Evolutionary conservation across 2,329 filamentous ascomycete genomes (phyloP).

Genomic region (Ceratocystis variospora): DNA sequence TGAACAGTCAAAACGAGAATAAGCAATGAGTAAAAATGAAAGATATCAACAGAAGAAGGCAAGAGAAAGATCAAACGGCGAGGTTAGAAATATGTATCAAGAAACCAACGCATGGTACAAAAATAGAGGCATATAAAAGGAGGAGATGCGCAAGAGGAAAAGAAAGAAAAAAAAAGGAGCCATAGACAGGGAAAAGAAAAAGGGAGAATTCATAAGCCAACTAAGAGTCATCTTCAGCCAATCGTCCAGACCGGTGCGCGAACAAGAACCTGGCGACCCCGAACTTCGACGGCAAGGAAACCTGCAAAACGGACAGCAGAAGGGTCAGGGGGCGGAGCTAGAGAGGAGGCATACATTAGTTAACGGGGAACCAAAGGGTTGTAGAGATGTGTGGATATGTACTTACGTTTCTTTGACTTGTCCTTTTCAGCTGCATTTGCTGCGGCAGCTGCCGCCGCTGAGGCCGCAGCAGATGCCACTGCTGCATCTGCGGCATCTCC

Average conservation of each 20-base stretch:
- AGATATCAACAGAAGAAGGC: neutral
- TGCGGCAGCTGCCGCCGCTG: conserved; percentile 22
- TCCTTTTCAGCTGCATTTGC: conserved; percentile 32
- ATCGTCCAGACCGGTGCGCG: conserved; percentile 63
- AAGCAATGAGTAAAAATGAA: conserved; percentile 15
- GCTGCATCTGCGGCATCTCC: neutral
- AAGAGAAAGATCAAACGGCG: neutral
- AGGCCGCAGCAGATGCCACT: neutral
- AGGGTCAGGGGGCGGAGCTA: conserved; percentile 29
- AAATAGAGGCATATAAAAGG: conserved; percentile 19
- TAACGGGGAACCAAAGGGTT: neutral
- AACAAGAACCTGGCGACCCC: conserved; percentile 58
- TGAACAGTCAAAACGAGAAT: conserved; percentile 15
- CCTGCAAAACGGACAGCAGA: conserved; percentile 58
- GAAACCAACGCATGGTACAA: conserved; percentile 17
- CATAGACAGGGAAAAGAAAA: conserved; percentile 17
- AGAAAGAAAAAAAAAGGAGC: conserved; percentile 16
- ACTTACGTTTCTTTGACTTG: conserved; percentile 38
- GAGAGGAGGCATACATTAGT: neutral
- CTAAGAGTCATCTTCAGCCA: conserved; percentile 22
- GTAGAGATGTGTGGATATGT: neutral
- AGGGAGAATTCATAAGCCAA: conserved; percentile 13
- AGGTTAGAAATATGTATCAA: neutral
- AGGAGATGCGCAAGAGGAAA: conserved; percentile 17
- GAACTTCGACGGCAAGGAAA: conserved; percentile 61